Conservation (phyloP, 2,329 filamentous ascomycete genomes). For the Knufia fluminis region DNA sequence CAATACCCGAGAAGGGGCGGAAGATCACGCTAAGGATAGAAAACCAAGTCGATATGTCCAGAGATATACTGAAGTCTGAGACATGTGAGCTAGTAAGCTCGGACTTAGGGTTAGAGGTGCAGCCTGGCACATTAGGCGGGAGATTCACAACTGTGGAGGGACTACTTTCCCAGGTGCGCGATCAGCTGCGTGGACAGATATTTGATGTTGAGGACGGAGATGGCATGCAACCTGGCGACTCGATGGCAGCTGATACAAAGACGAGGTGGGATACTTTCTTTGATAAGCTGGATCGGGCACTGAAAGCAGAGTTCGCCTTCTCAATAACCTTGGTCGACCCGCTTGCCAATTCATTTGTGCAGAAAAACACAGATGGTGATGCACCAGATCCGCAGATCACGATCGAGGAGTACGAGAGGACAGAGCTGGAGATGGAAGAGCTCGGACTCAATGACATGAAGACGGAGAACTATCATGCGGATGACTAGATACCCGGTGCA, state of each 20-base stretch:
- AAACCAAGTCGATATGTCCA: slow-evolving; percentile 62
- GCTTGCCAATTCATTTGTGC: slow-evolving; percentile 85
- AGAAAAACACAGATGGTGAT: slow-evolving; percentile 58
- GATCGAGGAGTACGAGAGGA: slow-evolving; percentile 73
- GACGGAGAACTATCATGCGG: slow-evolving; percentile 71
- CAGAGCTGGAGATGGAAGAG: slow-evolving; percentile 87
- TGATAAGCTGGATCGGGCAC: slow-evolving; percentile 61
- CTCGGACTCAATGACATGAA: slow-evolving; percentile 88
- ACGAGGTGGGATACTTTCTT: slow-evolving; percentile 77
- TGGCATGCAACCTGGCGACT: slow-evolving; percentile 59
- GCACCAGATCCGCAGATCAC: slow-evolving; percentile 78
- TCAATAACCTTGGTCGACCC: slow-evolving; percentile 79
- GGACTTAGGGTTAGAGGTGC: slow-evolving; percentile 76
- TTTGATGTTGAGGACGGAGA: slow-evolving; percentile 60
- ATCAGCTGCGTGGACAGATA: slow-evolving; percentile 79
- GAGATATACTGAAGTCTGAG: slow-evolving; percentile 95
- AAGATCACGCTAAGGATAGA: slow-evolving; percentile 70
- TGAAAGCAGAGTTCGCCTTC: slow-evolving; percentile 70
- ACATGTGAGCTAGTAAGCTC: slow-evolving; percentile 79
- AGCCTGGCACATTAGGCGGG: slow-evolving; percentile 87
- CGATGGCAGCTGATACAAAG: slow-evolving; percentile 57
- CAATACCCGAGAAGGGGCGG: slow-evolving; percentile 75
- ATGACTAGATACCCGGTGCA: slow-evolving; percentile 22
- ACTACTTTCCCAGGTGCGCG: slow-evolving; percentile 80
- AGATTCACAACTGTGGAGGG: slow-evolving; percentile 97